A percentile compares a stretch with the other conserved stretches of the same genome.
phyloP scores from a whole-genome alignment of 768 basidiomycete genomes.

The Lactarius hatsudake region DNA sequence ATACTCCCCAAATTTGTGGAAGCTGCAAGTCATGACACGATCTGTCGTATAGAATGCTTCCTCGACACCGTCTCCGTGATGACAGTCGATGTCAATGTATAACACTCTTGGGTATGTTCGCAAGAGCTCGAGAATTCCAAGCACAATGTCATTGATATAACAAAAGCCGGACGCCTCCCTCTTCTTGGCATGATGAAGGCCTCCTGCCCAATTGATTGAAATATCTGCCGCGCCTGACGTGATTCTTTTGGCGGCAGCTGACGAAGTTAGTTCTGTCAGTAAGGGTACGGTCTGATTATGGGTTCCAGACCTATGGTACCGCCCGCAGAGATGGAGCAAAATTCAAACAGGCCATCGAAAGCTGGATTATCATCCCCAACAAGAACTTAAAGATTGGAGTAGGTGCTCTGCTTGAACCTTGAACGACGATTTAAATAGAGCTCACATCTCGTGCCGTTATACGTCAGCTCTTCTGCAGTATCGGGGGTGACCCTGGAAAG shows the following conservation, averaged over 20 bases:
- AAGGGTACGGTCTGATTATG: not conserved
- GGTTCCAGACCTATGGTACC: constrained; percentile 72
- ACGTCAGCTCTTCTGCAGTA: constrained; percentile 81
- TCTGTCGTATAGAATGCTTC: constrained; percentile 98
- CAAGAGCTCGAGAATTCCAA: constrained; percentile 91
- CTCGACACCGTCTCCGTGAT: constrained; percentile 98
- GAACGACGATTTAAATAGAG: constrained; percentile 16
- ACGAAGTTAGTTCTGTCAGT: not conserved
- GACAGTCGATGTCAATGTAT: constrained; percentile 97
- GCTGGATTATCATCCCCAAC: constrained; percentile 95
- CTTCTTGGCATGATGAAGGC: constrained; percentile 99
- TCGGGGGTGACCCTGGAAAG: constrained; percentile 87
- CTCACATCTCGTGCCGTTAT: constrained; percentile 82
- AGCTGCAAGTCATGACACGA: constrained; percentile 94
- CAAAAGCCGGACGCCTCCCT: constrained; percentile 97
- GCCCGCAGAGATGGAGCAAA: constrained; percentile 94
- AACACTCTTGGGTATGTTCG: constrained; percentile 82
- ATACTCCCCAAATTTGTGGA: constrained; percentile 97
- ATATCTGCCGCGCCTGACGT: constrained; percentile 76
- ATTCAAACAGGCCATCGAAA: constrained; percentile 96
- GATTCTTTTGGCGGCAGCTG: constrained; percentile 79
- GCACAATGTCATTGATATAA: constrained; percentile 98
- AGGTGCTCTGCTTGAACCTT: not conserved
- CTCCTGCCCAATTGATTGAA: constrained; percentile 97
- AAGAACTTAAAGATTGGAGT: constrained; percentile 37